Evolutionary conservation across 2,329 filamentous ascomycete species (phyloP), one percentile per base, ranked within the genome.

Genomic region (Thielaviopsis musarum): DNA sequence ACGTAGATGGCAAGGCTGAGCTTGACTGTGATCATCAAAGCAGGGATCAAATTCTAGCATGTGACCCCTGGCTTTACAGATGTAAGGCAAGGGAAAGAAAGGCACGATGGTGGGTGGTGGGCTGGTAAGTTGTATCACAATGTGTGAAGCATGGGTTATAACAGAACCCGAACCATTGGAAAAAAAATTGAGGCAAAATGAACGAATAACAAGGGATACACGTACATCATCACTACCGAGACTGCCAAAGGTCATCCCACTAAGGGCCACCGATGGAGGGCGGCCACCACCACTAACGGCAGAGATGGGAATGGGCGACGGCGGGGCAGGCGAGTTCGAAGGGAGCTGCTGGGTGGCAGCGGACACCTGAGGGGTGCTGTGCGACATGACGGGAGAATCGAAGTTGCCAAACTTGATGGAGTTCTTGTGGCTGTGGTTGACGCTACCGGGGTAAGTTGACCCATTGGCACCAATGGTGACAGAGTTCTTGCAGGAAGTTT

Each of bases 261-360:
- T 82, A 64, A 83, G 83, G 65, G 84, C 78, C 64, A 89, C 81
- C 38, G 88, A 85, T 52, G 90, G 89, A 65, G 91, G 91, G 67
- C 89, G 88, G 66, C 90, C 89, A 67, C 90, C 93, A 67, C 84
- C 87, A 48, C 54, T 56, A 38, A 85, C 84, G 59, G 85, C 82
- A 57, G 90, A 88, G 71, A 91, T 88, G 34, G 93, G 91, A 66
- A 97, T 97, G 4, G 93, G 93, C 51, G 88, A 91, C 3, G 93
- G 93, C 53, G 91, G 96, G 55, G 87, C 84, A 5, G 93, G 93
- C 53, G 91, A 95, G 72, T 78, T 67, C 71, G 78, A 71, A 68
- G 82, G 83, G 72, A 81, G 88, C 71, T 75, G 76, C 65, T 80
- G 84, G 62, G 78, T 80, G 45, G 76, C 78, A 64, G 80, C 74